Percentiles rank a stretch among this genome's conserved stretches.
phyloP scores from a whole-genome alignment of 257 asterid genomes.

The Solanum sparsipilum region DNA sequence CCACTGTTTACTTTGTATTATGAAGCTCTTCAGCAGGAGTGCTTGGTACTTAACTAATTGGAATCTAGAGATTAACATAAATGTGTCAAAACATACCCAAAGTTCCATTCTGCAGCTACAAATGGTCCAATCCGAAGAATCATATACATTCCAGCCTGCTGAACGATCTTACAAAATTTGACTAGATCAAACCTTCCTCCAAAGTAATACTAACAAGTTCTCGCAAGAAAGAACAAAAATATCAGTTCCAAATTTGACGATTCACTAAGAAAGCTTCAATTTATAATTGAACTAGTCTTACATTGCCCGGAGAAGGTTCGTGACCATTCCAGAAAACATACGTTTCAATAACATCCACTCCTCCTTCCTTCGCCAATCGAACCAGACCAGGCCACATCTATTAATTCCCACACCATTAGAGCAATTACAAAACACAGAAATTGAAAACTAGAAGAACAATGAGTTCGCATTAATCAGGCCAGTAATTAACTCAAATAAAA shows the following conservation, averaged over 20 bases:
- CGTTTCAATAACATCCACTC: slow-evolving; percentile 71
- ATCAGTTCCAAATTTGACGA: neutral
- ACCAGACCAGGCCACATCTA: slow-evolving; percentile 96
- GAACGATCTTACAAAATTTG: slow-evolving; percentile 73
- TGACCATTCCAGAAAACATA: slow-evolving; percentile 96
- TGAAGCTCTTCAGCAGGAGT: neutral
- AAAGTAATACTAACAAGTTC: slow-evolving; percentile 57
- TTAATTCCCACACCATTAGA: neutral
- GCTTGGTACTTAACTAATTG: neutral
- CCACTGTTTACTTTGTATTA: neutral
- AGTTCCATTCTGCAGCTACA: slow-evolving; percentile 94
- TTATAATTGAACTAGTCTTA: slow-evolving; percentile 11
- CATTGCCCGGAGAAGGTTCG: slow-evolving; percentile 71
- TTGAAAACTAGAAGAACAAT: neutral
- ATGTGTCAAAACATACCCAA: slow-evolving; percentile 36
- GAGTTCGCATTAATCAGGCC: neutral
- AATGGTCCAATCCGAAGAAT: slow-evolving; percentile 89
- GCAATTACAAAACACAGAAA: neutral
- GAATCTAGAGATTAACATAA: neutral
- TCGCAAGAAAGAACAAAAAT: neutral
- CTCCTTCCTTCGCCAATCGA: slow-evolving; percentile 78
- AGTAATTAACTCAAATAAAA: neutral
- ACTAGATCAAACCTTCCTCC: slow-evolving; percentile 86
- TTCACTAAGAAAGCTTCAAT: neutral
- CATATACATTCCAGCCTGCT: slow-evolving; percentile 64